Base-by-base conservation (phyloP, 1,139 yeast genomes). In the Suhomyces ambrosiae region DNA sequence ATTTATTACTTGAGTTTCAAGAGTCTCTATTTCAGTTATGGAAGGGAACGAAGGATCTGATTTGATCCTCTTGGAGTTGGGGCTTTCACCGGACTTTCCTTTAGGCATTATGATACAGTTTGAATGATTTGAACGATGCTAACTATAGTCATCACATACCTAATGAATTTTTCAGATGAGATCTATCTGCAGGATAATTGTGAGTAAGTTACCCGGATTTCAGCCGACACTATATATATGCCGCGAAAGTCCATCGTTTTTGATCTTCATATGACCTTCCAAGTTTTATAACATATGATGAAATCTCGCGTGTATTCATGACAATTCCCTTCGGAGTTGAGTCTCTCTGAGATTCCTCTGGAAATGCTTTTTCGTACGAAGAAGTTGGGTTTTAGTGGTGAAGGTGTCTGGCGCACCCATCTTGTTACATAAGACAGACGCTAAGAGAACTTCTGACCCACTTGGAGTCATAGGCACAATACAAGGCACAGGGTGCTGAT, bases 351-450 rank as follows among this genome's bases (percentile, higher is more conserved):
- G 65, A 64, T 64, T 67, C 74, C 76, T 61, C 58, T 47, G 60
- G 60, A 56, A 51, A 55, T 57, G 61, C 58, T 49, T 47, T 49
- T 52, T 60, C 70, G 58, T 57, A 62, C 66, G 69, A 56, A 53
- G 46, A 44, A 48, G 58, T 52, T 68, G 80, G 81, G 74, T 67
- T 64, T 58, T 57, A 48, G 47, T 76, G 79, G 76, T 73, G 81
- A 76, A 41, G 61, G 80, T 70, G 80, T 76, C 66, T 69, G 80
- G 79, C 80, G 80, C 80, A 76, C 70, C 69, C 63, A 50, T 71
- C 80, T 76, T 76, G 80, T 76, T 76, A 76, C 80, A 55, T 57
- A 47, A 44, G 54, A 65, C 73, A 60, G 65, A 68, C 71, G 68
- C 71, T 38, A 47, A 54, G 71, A 69, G 76, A 71, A 53, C 60